Percentiles rank a stretch among this genome's conserved stretches.
phyloP scores from a whole-genome alignment of 1,284 basidiomycete genomes.

The Heimioporus retisporus region DNA sequence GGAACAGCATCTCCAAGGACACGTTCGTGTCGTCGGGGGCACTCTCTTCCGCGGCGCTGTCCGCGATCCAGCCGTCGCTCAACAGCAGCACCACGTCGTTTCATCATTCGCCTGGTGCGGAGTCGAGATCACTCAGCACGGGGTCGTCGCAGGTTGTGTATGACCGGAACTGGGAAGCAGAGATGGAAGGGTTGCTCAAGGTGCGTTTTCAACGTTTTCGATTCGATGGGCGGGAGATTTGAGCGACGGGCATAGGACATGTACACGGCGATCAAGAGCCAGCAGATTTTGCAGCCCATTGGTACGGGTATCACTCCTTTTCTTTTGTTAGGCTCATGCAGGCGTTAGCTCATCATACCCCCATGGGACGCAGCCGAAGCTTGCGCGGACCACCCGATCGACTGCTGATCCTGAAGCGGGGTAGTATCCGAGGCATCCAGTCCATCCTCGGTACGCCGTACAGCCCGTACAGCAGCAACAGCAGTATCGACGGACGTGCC shows the following conservation, averaged over 20 bases:
- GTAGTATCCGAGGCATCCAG: slow-evolving; percentile 89
- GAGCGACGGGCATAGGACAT: slow-evolving; percentile 77
- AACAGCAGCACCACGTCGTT: slow-evolving; percentile 51
- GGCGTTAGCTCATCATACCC: slow-evolving; percentile 53
- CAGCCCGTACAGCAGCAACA: slow-evolving; percentile 84
- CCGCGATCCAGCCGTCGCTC: slow-evolving; percentile 45
- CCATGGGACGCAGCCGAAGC: slow-evolving; percentile 67
- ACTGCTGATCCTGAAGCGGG: slow-evolving; percentile 84
- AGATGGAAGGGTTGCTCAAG: slow-evolving; percentile 90
- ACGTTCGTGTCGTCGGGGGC: slow-evolving; percentile 54
- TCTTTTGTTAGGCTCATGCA: slow-evolving; percentile 64
- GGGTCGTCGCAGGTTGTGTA: slow-evolving; percentile 54
- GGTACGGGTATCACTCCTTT: slow-evolving; percentile 52
- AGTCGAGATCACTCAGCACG: slow-evolving; percentile 49
- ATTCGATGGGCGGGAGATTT: background rate
- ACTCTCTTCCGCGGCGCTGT: slow-evolving; percentile 46
- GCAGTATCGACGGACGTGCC: slow-evolving; percentile 84
- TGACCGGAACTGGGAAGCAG: slow-evolving; percentile 82
- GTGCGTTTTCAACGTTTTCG: slow-evolving; percentile 48
- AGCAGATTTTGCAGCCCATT: slow-evolving; percentile 91
- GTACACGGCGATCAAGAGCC: slow-evolving; percentile 90
- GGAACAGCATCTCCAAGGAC: slow-evolving; percentile 80
- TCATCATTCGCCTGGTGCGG: slow-evolving; percentile 53
- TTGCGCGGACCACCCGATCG: slow-evolving; percentile 74
- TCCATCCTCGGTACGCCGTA: slow-evolving; percentile 73